Evolutionary conservation across 768 basidiomycete genomes (phyloP).

Genomic region (Dioszegia aurantiaca): DNA sequence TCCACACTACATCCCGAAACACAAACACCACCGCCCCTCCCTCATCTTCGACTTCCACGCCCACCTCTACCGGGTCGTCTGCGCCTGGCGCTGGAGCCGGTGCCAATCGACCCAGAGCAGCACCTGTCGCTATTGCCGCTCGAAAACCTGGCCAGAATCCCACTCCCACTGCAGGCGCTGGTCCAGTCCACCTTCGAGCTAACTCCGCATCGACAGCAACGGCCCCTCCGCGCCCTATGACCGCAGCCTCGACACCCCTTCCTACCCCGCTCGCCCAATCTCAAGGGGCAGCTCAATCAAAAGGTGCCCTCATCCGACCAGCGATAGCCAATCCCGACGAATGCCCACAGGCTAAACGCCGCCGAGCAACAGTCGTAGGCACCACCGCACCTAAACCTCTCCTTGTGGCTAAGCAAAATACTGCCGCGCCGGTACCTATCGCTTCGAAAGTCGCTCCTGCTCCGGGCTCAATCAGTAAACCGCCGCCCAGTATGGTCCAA

Average conservation of each 20-base stretch:
- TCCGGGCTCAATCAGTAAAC: neutral
- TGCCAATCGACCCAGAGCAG: too few species aligned
- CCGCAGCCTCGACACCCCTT: neutral
- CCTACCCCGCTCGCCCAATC: neutral
- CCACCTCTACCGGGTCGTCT: neutral
- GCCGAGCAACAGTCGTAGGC: constrained; percentile 38
- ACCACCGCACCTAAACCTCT: constrained; percentile 22
- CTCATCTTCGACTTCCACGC: neutral
- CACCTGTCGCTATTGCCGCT: neutral
- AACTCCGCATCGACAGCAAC: neutral
- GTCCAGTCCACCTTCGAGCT: neutral
- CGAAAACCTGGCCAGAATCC: neutral
- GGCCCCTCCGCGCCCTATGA: constrained; percentile 12
- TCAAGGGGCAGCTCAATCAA: constrained; percentile 8
- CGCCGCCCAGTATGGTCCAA: constrained; percentile 5
- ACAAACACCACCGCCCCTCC: neutral
- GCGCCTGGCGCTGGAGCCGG: too few species aligned
- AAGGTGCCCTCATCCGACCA: constrained; percentile 33
- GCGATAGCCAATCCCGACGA: constrained; percentile 37
- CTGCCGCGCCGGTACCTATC: neutral
- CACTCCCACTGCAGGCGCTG: neutral
- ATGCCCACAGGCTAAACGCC: constrained; percentile 38
- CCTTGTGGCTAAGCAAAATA: neutral
- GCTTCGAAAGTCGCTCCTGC: neutral
- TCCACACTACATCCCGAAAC: neutral